Base-by-base conservation (phyloP, 164 flowering plant species). In the Liriodendron chinense region DNA sequence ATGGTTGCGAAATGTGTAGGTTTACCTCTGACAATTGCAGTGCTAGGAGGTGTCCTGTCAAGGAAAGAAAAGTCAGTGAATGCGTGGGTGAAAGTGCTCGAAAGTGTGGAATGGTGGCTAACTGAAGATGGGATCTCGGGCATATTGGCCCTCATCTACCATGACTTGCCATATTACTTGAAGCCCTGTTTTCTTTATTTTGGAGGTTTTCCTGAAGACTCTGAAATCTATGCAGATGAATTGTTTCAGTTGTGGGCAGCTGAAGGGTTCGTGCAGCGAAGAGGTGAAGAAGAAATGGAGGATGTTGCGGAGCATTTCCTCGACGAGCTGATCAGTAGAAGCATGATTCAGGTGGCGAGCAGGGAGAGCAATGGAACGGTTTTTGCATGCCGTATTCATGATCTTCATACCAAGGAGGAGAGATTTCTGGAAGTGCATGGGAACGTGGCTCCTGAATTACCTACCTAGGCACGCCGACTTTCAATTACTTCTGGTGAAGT, bases 121-220 rank as follows among this genome's bases (percentile, higher is more conserved):
- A 49, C 16, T n/a, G 22, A 50, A 72, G 48, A 26, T 7, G 4
- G 43, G 28, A 25, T 70, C 3, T 24, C 23, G 3, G 9, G 16
- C n/a, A 65, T 71, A 47, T 57, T 75, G 22, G 59, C 74, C 56
- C 66, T 74, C 28, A 74, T 77, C 18, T 68, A 68, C 6, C 9
- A 20, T 43, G 71, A 68, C 43, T n/a, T 68, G 50, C 71, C 71
- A 0, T 68, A 43, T 7, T 43, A 68, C 34, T 9, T 68, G 13
- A 68, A 68, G 22, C 21, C 50, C 9, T 68, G 71, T 10, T 68
- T 68, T 9, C 25, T 68, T 22, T n/a, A 47, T 20, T 21, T 43
- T 2, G 49, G 23, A 34, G 21, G 24, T 18, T 68, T 43, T 8
- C 50, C 50, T 1, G 71, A n/a, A 21, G 71, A 68, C 16, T 68